phyloP scores from a whole-genome alignment of 2,329 filamentous ascomycete genomes.

The Sporothrix pallida region DNA sequence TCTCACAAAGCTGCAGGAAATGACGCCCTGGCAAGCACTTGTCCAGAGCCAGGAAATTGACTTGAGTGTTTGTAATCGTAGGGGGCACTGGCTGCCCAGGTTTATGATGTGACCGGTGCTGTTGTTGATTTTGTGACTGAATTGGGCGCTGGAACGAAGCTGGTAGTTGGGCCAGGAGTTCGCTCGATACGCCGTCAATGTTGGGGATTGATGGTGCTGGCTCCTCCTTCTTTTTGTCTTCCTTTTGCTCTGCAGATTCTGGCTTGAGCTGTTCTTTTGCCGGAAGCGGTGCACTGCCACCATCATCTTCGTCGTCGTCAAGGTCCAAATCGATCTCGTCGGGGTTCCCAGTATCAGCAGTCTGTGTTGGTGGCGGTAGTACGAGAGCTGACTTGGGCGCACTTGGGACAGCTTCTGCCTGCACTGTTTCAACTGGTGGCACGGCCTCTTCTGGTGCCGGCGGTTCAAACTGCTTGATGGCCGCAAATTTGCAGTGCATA shows the following conservation, averaged over 20 bases:
- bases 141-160: conserved; percentile 67
- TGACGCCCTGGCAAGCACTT: conserved; percentile 83
- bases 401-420: conserved; percentile 26
- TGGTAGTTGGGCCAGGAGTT: conserved; percentile 75
- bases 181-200: conserved; percentile 58
- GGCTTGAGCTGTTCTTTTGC: neutral
- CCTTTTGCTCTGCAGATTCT: neutral
- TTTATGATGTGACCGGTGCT: conserved; percentile 32
- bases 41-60: conserved; percentile 86
- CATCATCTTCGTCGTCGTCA: conserved; percentile 55
- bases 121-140: conserved; percentile 41
- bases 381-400: neutral
- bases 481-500: conserved; percentile 85
- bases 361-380: neutral
- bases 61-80: conserved; percentile 77
- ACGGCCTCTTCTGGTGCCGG: conserved; percentile 41
- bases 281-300: neutral
- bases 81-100: conserved; percentile 69
- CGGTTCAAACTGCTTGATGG: conserved; percentile 62
- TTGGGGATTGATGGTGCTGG: conserved; percentile 1
- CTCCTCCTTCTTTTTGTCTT: conserved; percentile 34
- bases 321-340: conserved; percentile 75
- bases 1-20: conserved; percentile 79
- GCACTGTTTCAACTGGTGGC: conserved; percentile 32
- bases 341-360: conserved; percentile 53